Conservation (phyloP, 495 filamentous ascomycete species). For the Neurospora sp. region DNA sequence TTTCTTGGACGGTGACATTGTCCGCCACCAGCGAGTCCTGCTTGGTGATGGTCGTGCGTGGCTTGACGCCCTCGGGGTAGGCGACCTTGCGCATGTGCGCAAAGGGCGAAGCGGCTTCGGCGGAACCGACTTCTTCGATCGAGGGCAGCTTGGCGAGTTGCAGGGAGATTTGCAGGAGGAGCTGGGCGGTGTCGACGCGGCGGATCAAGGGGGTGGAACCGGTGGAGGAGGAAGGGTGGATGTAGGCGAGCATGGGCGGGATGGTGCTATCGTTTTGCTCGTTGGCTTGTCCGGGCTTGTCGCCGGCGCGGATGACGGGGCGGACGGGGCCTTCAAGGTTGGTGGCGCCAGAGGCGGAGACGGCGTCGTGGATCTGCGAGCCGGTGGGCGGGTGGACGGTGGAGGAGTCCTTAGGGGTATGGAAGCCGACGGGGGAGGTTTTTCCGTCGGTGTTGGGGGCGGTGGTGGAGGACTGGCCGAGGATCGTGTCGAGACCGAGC, state of each 20-base stretch:
- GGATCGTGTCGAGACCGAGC: slow-evolving; percentile 57
- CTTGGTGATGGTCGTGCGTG: slow-evolving; percentile 64
- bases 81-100: slow-evolving; percentile 71
- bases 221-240: slow-evolving; percentile 42
- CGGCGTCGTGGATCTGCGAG: slow-evolving; percentile 1
- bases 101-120: slow-evolving; percentile 49
- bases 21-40: slow-evolving; percentile 69
- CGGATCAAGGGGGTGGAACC: slow-evolving; percentile 50
- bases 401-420: not conserved
- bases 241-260: slow-evolving; percentile 69
- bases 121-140: slow-evolving; percentile 50
- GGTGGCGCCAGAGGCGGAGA: not conserved
- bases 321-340: slow-evolving; percentile 2
- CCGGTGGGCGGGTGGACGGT: not conserved
- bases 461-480: slow-evolving; percentile 23
- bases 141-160: slow-evolving; percentile 67
- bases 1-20: slow-evolving; percentile 77
- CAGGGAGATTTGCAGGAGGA: slow-evolving; percentile 74
- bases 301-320: slow-evolving; percentile 18
- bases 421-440: not conserved
- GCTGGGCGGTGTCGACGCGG: slow-evolving; percentile 74
- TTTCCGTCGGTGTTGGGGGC: slow-evolving; percentile 14
- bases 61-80: slow-evolving; percentile 64
- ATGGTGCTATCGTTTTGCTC: slow-evolving; percentile 41
- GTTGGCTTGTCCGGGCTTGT: slow-evolving; percentile 7